Conservation (phyloP, 495 filamentous ascomycete species). For the Podospora didyma region DNA sequence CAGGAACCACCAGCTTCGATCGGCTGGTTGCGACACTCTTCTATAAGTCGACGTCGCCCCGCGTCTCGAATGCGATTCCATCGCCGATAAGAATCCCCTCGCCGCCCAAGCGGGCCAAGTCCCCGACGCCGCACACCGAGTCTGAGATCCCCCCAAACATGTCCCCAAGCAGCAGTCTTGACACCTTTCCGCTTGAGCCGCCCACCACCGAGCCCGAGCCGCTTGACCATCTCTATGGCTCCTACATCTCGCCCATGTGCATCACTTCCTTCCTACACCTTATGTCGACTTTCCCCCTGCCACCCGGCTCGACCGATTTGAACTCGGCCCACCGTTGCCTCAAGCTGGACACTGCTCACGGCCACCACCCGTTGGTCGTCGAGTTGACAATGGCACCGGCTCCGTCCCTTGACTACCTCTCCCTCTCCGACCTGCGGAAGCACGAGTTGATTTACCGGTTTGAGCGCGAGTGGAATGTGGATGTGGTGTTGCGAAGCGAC, state of each 20-base stretch:
- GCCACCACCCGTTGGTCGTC: constrained; percentile 57
- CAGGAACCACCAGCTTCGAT: constrained; percentile 32
- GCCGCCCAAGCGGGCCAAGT: constrained; percentile 21
- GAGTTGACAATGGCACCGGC: constrained; percentile 67
- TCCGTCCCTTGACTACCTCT: constrained; percentile 62
- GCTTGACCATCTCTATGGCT: constrained; percentile 72
- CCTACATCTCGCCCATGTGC: constrained; percentile 72
- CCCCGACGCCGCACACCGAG: constrained; percentile 25
- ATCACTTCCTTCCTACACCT: constrained; percentile 78
- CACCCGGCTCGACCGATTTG: constrained; percentile 50
- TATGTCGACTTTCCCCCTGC: constrained; percentile 62
- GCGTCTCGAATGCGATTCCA: constrained; percentile 25
- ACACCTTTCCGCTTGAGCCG: constrained; percentile 68
- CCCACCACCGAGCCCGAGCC: constrained; percentile 58
- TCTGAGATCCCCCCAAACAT: constrained; percentile 47
- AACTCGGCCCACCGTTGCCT: constrained; percentile 69
- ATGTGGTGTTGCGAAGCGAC: constrained; percentile 69
- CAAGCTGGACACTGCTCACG: constrained; percentile 44
- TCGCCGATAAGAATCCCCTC: constrained; percentile 23
- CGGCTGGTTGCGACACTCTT: constrained; percentile 64
- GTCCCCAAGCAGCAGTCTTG: constrained; percentile 63
- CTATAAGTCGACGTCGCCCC: constrained; percentile 52
- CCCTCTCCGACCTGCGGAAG: constrained; percentile 64
- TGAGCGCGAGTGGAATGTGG: constrained; percentile 83
- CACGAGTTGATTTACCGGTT: constrained; percentile 79